phyloP scores from a whole-genome alignment of 2,329 filamentous ascomycete genomes.

The Colletotrichum noveboracense region DNA sequence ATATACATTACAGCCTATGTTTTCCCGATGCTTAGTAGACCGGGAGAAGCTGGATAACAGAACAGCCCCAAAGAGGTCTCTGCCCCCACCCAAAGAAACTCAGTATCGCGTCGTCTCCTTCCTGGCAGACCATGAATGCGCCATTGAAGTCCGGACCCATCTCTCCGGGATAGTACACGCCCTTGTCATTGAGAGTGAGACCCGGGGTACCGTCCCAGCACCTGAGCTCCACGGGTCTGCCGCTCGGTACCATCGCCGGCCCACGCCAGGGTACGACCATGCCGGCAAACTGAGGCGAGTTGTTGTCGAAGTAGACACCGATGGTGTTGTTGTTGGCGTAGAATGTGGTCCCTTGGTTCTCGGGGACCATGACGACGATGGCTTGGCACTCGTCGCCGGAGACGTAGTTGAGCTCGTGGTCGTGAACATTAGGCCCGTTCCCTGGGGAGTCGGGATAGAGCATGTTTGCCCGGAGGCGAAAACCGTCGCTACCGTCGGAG shows the following conservation, averaged over 20 bases:
- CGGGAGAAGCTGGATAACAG: not conserved
- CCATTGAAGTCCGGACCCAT: not conserved
- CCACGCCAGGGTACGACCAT: not conserved
- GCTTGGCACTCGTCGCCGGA: not conserved
- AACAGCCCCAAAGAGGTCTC: not conserved
- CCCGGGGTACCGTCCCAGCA: not conserved
- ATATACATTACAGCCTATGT: not conserved
- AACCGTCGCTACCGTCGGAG: not conserved
- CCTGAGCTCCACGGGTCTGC: not conserved
- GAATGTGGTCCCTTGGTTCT: not conserved
- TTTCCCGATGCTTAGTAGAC: not conserved
- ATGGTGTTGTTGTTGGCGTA: not conserved
- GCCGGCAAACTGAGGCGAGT: not conserved
- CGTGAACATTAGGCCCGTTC: not conserved
- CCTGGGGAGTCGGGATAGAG: not conserved
- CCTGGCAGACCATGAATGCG: not conserved
- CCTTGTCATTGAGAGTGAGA: not conserved
- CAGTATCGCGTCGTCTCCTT: not conserved
- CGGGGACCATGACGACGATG: not conserved
- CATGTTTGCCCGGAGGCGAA: not conserved
- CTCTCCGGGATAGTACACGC: not conserved
- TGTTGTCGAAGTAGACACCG: not conserved
- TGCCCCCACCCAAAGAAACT: not conserved
- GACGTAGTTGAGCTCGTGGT: not conserved
- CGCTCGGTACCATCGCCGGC: not conserved